Evolutionary conservation across 805 yeast species (phyloP), one percentile per base, ranked within the genome.

Genomic region (Hanseniaspora mollemarum): DNA sequence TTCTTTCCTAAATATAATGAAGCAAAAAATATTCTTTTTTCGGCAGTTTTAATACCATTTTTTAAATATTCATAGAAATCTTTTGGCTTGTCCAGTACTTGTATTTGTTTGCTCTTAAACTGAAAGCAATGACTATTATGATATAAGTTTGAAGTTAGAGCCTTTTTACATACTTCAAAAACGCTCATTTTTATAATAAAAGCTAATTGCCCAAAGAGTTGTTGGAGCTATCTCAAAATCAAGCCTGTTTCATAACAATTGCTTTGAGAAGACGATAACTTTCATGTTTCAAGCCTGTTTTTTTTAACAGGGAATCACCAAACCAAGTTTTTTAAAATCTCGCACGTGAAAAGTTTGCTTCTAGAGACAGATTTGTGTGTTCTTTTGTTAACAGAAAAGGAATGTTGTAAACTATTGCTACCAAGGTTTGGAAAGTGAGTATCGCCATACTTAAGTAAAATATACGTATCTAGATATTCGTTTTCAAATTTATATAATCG

Each of bases 1-100:
- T 78, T 64, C 57, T 81, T 83, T 2, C 98, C 98, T 43, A 92
- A 71, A 62, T 92, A 92, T 37, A 92, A 69, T 1, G 95, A 81
- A 4, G 95, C 82, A 33, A 92, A 71, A 59, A 87, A 92, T 9
- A 92, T 72, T 39, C 94, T 71, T 5, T 65, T 54, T 49, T 82
- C 65, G 1, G 97, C 90, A 0, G 59, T 46, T 2, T 64, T 55
- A 18, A 90, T 88, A 58, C 82, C 83, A 2, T 58, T 42, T 58
- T 79, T 84, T 46, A 92, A 67, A 2, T 74, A 66, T 1, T 67
- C 55, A 64, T 92, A 90, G 60, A 92, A 92, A n/a, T 73, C 77
- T 0, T 61, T 68, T 0, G 98, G 98, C 50, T 73, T 71, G 21
- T 69, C 68, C 29, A 88, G 56, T 16, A 88, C 74, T 39, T 74